phyloP scores from a whole-genome alignment of 352 stramenopile species.

The Phytophthora pisi region DNA sequence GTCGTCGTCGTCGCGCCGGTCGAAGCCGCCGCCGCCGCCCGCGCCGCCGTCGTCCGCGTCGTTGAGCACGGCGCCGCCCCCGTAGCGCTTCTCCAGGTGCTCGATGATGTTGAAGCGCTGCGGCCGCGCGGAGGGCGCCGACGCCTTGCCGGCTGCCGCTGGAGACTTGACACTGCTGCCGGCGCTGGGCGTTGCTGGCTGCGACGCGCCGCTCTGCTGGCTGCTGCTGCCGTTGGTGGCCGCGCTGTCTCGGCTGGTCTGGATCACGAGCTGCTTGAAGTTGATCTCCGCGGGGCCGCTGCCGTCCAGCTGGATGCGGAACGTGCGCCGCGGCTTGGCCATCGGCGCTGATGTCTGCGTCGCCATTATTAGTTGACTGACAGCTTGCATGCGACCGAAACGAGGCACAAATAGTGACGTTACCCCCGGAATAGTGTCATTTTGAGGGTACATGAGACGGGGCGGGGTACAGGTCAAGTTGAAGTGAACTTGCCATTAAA shows the following conservation, averaged over 20 bases:
- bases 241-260: constrained; percentile 4
- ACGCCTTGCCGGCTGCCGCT: neutral
- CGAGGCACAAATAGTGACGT: neutral
- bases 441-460: neutral
- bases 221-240: no score
- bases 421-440: neutral
- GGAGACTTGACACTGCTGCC: neutral
- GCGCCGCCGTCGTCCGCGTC: constrained; percentile 25
- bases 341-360: neutral
- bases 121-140: neutral
- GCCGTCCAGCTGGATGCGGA: constrained; percentile 58
- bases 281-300: constrained; percentile 66
- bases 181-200: neutral
- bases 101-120: constrained; percentile 90
- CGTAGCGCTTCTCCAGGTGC: constrained; percentile 85
- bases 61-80: constrained; percentile 66
- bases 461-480: constrained; percentile 14
- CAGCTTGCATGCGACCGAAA: neutral
- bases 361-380: constrained; percentile 6
- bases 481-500: constrained; percentile 5
- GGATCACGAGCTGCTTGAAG: constrained; percentile 67
- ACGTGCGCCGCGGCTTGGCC: constrained; percentile 42
- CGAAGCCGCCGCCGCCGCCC: constrained; percentile 25
- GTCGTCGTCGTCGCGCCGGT: constrained; percentile 78
- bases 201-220: neutral